Conservation (phyloP, 1,284 basidiomycete genomes). For the Rugiboletus extremiorientalis region DNA sequence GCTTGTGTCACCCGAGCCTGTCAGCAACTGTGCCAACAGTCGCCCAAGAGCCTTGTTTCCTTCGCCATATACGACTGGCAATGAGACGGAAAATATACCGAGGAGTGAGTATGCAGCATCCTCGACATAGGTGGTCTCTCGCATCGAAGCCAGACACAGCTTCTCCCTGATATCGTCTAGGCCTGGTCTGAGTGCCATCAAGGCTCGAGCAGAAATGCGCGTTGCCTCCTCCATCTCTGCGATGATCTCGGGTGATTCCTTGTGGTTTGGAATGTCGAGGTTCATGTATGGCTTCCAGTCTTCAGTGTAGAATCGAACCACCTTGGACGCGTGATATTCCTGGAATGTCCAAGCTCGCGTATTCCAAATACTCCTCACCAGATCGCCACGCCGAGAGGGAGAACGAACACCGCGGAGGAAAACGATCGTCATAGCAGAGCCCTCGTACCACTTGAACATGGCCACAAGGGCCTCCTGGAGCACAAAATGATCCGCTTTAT, state of each 20-base stretch:
- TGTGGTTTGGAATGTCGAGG: not conserved
- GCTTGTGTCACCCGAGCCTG: not conserved
- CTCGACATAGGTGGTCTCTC: not conserved
- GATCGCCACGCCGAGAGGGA: conserved; percentile 1
- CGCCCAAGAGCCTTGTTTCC: not conserved
- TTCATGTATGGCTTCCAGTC: conserved; percentile 5
- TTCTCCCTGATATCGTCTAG: not conserved
- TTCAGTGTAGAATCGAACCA: not conserved
- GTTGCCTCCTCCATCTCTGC: conserved; percentile 3
- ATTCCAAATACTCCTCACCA: conserved; percentile 3
- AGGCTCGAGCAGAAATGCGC: not conserved
- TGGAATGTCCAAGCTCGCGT: conserved; percentile 7
- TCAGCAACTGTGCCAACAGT: not conserved
- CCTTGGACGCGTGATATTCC: not conserved
- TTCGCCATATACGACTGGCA: not conserved
- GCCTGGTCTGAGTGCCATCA: not conserved
- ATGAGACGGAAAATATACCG: not conserved
- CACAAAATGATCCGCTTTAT: not conserved
- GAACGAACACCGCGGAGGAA: conserved; percentile 1
- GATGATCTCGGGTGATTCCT: not conserved
- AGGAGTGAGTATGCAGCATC: not conserved
- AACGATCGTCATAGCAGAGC: not conserved
- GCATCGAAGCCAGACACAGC: not conserved
- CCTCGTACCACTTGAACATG: conserved; percentile 10
- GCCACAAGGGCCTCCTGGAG: conserved; percentile 3